phyloP scores from a whole-genome alignment of 208 protist genomes.

The Porcisia hertigi region DNA sequence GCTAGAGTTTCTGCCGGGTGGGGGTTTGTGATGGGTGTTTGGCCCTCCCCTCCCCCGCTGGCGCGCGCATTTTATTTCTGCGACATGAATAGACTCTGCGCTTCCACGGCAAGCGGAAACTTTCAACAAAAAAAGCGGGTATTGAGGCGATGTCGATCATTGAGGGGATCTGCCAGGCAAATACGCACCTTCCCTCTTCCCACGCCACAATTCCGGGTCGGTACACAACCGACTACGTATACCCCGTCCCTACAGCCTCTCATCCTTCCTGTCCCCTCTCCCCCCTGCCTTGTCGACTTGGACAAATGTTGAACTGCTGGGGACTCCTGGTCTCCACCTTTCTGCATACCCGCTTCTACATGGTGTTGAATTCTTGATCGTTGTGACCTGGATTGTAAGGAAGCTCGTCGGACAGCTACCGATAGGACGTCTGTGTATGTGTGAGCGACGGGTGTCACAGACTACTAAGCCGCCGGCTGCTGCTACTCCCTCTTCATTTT shows the following conservation, averaged over 20 bases:
- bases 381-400: neutral
- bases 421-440: neutral
- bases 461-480: neutral
- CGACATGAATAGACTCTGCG: neutral
- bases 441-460: neutral
- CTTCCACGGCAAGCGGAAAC: neutral
- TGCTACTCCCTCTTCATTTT: neutral
- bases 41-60: neutral
- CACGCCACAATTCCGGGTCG: neutral
- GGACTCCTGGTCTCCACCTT: neutral
- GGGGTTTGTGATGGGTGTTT: too few species aligned
- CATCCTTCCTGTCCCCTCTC: neutral
- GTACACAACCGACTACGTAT: neutral
- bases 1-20: neutral
- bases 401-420: neutral
- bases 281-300: neutral
- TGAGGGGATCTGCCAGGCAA: neutral
- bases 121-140: neutral
- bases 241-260: neutral
- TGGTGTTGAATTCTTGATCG: neutral
- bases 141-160: neutral
- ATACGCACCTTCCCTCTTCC: neutral
- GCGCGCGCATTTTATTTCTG: neutral
- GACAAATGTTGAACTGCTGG: neutral
- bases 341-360: neutral